phyloP scores from a whole-genome alignment of 495 filamentous ascomycete genomes.

The Immersiella caudata region DNA sequence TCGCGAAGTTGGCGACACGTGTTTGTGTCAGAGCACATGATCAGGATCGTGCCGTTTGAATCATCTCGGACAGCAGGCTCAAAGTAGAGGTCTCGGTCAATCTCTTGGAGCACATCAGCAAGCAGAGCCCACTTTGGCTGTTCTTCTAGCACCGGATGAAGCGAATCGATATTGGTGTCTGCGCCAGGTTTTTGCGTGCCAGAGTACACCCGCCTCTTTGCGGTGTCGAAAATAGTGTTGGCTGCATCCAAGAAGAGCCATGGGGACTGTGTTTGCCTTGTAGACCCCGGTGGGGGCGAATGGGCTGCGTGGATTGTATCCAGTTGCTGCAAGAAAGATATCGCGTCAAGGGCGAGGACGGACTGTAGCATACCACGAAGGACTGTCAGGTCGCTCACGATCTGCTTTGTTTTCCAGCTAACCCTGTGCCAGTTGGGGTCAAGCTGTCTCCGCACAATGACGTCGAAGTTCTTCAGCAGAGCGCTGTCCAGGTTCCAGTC shows the following conservation, averaged over 20 bases:
- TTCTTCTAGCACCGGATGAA: conserved; percentile 91
- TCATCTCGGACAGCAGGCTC: conserved; percentile 75
- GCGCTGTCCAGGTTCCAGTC: conserved; percentile 98
- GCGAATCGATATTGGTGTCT: conserved; percentile 57
- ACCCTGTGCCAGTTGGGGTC: conserved; percentile 98
- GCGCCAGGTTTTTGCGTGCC: conserved; percentile 44
- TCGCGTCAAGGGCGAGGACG: conserved; percentile 84
- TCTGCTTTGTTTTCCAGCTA: conserved; percentile 91
- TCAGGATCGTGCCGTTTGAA: conserved; percentile 85
- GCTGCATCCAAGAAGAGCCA: conserved; percentile 97
- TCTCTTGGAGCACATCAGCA: conserved; percentile 86
- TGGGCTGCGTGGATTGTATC: conserved; percentile 93
- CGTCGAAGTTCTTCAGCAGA: conserved; percentile 88
- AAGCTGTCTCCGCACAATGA: conserved; percentile 83
- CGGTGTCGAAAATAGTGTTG: conserved; percentile 89
- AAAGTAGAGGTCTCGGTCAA: conserved; percentile 87
- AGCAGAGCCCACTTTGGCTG: conserved; percentile 91
- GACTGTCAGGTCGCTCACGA: conserved; percentile 84
- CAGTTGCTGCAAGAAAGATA: conserved; percentile 88
- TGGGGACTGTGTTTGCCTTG: conserved; percentile 84
- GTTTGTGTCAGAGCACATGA: conserved; percentile 91
- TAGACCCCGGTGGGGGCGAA: conserved; percentile 84
- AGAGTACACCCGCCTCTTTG: conserved; percentile 86
- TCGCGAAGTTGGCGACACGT: conserved; percentile 90
- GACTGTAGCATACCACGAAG: conserved; percentile 85